A percentile compares a stretch with the other conserved stretches of the same genome.
Conservation (phyloP, 78 protist genomes). For the Dictyostelium intermedium region DNA sequence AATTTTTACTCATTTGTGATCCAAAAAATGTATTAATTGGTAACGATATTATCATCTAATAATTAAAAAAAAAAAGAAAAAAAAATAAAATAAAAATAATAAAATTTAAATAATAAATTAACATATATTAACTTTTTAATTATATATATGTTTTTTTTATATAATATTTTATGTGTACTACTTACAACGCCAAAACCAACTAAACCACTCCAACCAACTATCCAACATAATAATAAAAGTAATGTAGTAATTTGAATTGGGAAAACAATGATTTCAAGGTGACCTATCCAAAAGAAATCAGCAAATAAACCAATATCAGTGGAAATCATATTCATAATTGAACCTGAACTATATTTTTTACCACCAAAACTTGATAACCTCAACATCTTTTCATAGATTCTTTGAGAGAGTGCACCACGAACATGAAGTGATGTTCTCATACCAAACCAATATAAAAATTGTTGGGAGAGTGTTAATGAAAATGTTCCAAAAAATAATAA, state of each 20-base stretch:
- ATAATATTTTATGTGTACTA: background rate
- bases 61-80: too few species aligned
- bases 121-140: background rate
- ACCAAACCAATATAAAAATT: constrained; percentile 35
- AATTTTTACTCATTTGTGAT: background rate
- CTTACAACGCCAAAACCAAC: constrained; percentile 24
- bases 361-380: background rate
- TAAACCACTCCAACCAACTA: constrained; percentile 48
- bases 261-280: background rate
- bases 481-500: background rate
- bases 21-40: constrained; percentile 7
- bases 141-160: background rate
- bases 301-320: constrained; percentile 14
- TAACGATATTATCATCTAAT: background rate
- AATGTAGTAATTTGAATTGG: constrained; percentile 38
- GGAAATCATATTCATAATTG: constrained; percentile 25
- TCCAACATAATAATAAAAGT: constrained; percentile 10
- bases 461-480: background rate
- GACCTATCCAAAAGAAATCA: constrained; percentile 16
- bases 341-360: background rate
- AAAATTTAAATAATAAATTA: background rate
- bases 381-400: constrained; percentile 17
- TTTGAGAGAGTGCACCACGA: background rate
- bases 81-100: too few species aligned
- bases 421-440: constrained; percentile 6